Percentiles rank a stretch among this genome's conserved stretches.
These are phyloP conservation scores for Coemansia sp. DNA, from an alignment of 192 early-diverging fungal species.

Conservation along the genomic window DNA sequence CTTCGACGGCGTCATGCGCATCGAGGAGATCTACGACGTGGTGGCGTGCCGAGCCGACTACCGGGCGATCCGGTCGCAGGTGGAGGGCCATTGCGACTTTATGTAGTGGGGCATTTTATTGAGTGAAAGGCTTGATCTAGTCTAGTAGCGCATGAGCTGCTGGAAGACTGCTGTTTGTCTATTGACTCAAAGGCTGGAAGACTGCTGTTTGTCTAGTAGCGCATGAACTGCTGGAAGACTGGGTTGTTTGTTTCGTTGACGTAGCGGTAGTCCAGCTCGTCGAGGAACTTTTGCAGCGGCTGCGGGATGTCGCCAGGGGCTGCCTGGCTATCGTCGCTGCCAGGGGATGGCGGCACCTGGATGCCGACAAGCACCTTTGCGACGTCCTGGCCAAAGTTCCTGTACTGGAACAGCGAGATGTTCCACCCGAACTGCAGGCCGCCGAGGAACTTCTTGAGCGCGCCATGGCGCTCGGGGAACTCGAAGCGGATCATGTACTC, in stretches of 20 bases:
- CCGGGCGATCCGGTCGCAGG: slow-evolving; percentile 41
- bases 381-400: slow-evolving; percentile 95
- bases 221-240: slow-evolving; percentile 84
- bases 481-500: slow-evolving; percentile 92
- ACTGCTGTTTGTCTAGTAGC: slow-evolving; percentile 44
- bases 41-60: slow-evolving; percentile 55
- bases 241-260: slow-evolving; percentile 93
- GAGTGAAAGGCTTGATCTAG: too few relatives aligned
- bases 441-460: slow-evolving; percentile 81
- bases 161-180: slow-evolving; percentile 87
- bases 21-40: slow-evolving; percentile 55
- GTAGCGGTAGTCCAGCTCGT: slow-evolving; percentile 79
- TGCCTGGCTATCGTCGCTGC: slow-evolving; percentile 20
- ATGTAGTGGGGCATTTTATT: too few relatives aligned
- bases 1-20: slow-evolving; percentile 55
- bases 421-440: slow-evolving; percentile 69
- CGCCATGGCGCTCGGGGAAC: slow-evolving; percentile 96
- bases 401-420: slow-evolving; percentile 94
- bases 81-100: slow-evolving; percentile 56
- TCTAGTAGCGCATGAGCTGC: slow-evolving; percentile 66
- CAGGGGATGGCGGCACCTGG: slow-evolving; percentile 75
- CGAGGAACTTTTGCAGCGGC: slow-evolving; percentile 74
- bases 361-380: slow-evolving; percentile 92
- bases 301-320: slow-evolving; percentile 27
- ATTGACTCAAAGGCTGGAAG: too few relatives aligned